A percentile compares a stretch with the other conserved stretches of the same genome.
Evolutionary conservation across 768 basidiomycete genomes (phyloP).

Genomic region (Phanerochaete sordida): DNA sequence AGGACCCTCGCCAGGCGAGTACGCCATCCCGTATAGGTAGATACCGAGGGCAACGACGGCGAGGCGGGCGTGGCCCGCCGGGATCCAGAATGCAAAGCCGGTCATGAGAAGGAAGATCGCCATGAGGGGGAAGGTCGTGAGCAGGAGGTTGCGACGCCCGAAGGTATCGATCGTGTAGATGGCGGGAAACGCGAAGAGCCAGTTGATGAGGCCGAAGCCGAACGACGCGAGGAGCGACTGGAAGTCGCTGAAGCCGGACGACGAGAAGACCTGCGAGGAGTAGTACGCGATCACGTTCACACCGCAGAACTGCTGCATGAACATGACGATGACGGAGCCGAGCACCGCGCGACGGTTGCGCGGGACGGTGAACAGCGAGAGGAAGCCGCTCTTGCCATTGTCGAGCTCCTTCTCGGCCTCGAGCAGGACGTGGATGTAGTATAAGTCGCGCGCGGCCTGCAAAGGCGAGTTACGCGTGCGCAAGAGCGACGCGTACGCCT

Average conservation of each 20-base stretch:
- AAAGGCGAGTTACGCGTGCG: slow-evolving; percentile 66
- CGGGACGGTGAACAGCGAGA: slow-evolving; percentile 73
- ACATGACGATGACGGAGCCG: slow-evolving; percentile 69
- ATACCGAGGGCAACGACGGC: slow-evolving; percentile 50
- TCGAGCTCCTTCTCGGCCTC: slow-evolving; percentile 57
- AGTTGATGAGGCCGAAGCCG: slow-evolving; percentile 51
- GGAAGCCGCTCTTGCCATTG: slow-evolving; percentile 48
- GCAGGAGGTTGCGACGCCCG: slow-evolving; percentile 56
- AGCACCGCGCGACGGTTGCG: slow-evolving; percentile 65
- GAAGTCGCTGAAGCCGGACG: slow-evolving; percentile 50
- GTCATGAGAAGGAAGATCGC: slow-evolving; percentile 45
- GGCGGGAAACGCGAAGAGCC: slow-evolving; percentile 42
- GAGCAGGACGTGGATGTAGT: slow-evolving; percentile 66
- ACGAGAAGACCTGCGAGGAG: slow-evolving; percentile 68
- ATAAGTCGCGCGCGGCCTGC: slow-evolving; percentile 80
- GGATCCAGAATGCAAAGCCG: slow-evolving; percentile 50
- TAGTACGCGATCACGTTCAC: slow-evolving; percentile 84
- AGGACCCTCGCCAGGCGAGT: slow-evolving; percentile 86
- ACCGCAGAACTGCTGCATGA: slow-evolving; percentile 80
- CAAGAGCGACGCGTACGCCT: slow-evolving; percentile 58
- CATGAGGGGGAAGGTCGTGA: slow-evolving; percentile 55
- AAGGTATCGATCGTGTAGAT: slow-evolving; percentile 59
- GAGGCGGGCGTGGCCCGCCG: slow-evolving; percentile 35
- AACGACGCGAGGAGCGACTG: slow-evolving; percentile 60
- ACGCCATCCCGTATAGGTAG: slow-evolving; percentile 62